Percentiles rank a stretch among this genome's conserved stretches.
Conservation (phyloP, 2,329 filamentous ascomycete species). For the Apiospora phragmitis region DNA sequence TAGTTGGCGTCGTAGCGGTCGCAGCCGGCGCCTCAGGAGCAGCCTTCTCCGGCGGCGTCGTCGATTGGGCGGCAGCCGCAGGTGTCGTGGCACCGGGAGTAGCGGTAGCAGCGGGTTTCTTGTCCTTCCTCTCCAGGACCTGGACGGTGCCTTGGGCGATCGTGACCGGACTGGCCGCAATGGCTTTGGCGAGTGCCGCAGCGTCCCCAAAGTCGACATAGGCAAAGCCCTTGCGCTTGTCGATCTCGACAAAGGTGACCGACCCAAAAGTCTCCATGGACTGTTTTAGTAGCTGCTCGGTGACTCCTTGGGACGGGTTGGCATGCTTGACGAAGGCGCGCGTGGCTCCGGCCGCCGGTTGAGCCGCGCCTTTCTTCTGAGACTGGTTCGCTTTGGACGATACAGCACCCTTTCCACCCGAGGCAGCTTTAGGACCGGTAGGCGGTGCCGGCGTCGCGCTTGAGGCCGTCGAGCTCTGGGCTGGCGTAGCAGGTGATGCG, state of each 20-base stretch:
- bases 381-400: slow-evolving; percentile 23
- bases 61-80: background rate
- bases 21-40: slow-evolving; percentile 19
- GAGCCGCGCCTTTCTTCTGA: slow-evolving; percentile 34
- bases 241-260: slow-evolving; percentile 82
- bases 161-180: slow-evolving; percentile 76
- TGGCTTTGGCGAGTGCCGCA: slow-evolving; percentile 72
- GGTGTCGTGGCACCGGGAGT: background rate
- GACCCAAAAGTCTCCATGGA: slow-evolving; percentile 73
- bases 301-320: slow-evolving; percentile 89
- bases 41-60: slow-evolving; percentile 5
- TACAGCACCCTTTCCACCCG: slow-evolving; percentile 20
- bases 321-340: slow-evolving; percentile 80
- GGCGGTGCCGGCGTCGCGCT: slow-evolving; percentile 32
- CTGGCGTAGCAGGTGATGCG: slow-evolving; percentile 20
- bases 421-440: slow-evolving; percentile 28
- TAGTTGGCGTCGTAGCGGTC: slow-evolving; percentile 21
- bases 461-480: slow-evolving; percentile 26
- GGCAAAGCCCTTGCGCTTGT: slow-evolving; percentile 91
- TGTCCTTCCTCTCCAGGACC: slow-evolving; percentile 78
- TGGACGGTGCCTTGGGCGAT: slow-evolving; percentile 86
- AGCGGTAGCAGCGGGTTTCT: slow-evolving; percentile 26
- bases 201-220: slow-evolving; percentile 85
- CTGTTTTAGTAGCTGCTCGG: slow-evolving; percentile 74
- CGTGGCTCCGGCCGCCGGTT: slow-evolving; percentile 47